Percentiles rank a stretch among this genome's conserved stretches.
Evolutionary conservation across 2,329 filamentous ascomycete species (phyloP).

Genomic region (Dactylella cylindrospora): DNA sequence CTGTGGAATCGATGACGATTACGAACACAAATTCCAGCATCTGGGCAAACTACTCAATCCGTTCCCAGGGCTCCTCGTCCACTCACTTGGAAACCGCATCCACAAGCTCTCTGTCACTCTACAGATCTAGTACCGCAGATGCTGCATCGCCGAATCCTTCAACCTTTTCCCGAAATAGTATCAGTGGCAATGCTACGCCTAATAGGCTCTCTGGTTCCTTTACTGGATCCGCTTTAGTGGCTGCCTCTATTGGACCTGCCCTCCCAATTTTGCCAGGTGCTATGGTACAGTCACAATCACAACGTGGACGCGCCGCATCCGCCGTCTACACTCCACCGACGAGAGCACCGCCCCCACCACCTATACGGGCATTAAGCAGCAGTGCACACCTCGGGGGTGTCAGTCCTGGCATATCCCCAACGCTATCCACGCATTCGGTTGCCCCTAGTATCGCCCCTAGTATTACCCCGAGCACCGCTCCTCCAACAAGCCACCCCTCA

Average conservation of each 20-base stretch:
- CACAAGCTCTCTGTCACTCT: slow-evolving; percentile 30
- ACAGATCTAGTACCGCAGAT: slow-evolving; percentile 30
- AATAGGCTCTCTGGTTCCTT: slow-evolving; percentile 37
- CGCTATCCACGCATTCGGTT: slow-evolving; percentile 30
- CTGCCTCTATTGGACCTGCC: slow-evolving; percentile 30
- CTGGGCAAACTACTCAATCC: slow-evolving; percentile 45
- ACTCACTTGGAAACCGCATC: slow-evolving; percentile 34
- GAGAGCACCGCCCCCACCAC: slow-evolving; percentile 32
- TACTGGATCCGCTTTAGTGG: slow-evolving; percentile 30
- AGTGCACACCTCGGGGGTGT: too few relatives aligned
- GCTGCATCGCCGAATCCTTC: slow-evolving; percentile 29
- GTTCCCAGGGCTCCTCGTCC: slow-evolving; percentile 51
- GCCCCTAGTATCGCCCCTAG: slow-evolving; percentile 6
- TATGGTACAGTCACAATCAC: slow-evolving; percentile 18
- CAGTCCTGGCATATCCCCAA: slow-evolving; percentile 28
- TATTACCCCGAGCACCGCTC: too few relatives aligned
- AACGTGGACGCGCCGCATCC: slow-evolving; percentile 30
- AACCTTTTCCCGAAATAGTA: slow-evolving; percentile 23
- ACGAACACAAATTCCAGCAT: slow-evolving; percentile 39
- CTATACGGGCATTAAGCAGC: slow-evolving; percentile 32
- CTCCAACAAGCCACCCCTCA: background rate
- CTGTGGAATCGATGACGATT: slow-evolving; percentile 38
- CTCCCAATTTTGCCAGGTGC: slow-evolving; percentile 35
- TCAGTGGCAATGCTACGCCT: slow-evolving; percentile 24
- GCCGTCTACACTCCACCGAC: slow-evolving; percentile 34